These are phyloP conservation scores for Phascolomyces articulosus DNA, from an alignment of 371 early-diverging fungal species.

Conservation along the genomic window DNA sequence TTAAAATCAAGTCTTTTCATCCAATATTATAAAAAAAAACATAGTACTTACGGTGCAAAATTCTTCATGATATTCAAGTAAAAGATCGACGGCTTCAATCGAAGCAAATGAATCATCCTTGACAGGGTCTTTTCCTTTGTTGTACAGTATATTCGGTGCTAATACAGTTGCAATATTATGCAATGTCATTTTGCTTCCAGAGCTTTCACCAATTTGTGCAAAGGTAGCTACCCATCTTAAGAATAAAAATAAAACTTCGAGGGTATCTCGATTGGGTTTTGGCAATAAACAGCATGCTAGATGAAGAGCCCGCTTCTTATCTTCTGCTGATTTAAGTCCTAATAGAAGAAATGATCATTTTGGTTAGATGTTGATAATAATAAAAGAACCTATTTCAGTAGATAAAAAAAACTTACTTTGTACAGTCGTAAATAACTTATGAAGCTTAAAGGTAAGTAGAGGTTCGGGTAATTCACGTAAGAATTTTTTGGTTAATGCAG, in stretches of 20 bases:
- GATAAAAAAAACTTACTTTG: conserved; percentile 72
- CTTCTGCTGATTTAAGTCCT: conserved; percentile 57
- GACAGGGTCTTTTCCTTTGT: conserved; percentile 76
- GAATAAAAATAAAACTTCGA: conserved; percentile 87
- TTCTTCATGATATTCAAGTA: conserved; percentile 75
- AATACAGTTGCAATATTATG: conserved; percentile 91
- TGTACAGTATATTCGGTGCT: conserved; percentile 91
- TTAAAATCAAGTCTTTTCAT: too few relatives aligned
- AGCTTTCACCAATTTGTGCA: conserved; percentile 64
- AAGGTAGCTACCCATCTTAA: conserved; percentile 82
- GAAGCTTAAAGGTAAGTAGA: conserved; percentile 84
- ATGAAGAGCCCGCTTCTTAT: conserved; percentile 73
- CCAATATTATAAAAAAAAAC: too few relatives aligned
- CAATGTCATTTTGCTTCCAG: conserved; percentile 90
- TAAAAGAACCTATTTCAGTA: too few relatives aligned
- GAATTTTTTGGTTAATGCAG: conserved; percentile 93
- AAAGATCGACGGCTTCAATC: conserved; percentile 73
- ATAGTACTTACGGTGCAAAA: conserved; percentile 71
- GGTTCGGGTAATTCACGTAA: conserved; percentile 95
- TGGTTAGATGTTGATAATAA: too few relatives aligned
- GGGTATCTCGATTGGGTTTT: conserved; percentile 88
- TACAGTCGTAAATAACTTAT: conserved; percentile 80
- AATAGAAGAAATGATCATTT: neutral
- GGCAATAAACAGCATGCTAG: conserved; percentile 86
- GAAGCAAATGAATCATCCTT: conserved; percentile 69